Evolutionary conservation across 73 alveolate species (phyloP).

Genomic region (Symbiodinium pilosum): DNA sequence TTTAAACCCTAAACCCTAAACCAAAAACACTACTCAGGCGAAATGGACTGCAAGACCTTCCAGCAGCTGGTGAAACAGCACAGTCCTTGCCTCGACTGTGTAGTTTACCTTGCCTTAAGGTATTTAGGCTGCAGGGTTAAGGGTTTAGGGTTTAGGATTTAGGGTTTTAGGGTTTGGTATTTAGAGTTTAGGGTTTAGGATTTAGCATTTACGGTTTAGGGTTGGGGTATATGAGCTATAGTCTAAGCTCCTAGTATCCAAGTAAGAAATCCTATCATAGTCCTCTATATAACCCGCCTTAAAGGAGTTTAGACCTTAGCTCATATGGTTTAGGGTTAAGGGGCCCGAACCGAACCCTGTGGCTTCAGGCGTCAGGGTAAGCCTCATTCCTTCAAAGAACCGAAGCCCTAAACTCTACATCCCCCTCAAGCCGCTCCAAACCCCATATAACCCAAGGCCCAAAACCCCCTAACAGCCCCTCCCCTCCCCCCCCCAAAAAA

Average conservation of each 20-base stretch:
- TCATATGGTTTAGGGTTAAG: neutral
- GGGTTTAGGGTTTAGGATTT: neutral
- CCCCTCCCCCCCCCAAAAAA: too few relatives aligned
- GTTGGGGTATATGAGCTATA: neutral
- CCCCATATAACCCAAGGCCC: too few relatives aligned
- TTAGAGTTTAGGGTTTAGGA: neutral
- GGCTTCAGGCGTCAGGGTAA: neutral
- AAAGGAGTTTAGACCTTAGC: neutral
- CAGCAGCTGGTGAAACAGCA: conserved; percentile 75
- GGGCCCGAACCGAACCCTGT: neutral
- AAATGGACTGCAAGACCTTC: conserved; percentile 58
- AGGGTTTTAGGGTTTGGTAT: neutral
- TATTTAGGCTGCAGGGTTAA: neutral
- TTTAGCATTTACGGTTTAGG: neutral
- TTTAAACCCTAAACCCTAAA: neutral
- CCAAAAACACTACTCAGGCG: neutral
- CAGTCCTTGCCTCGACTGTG: conserved; percentile 3
- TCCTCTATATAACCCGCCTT: too few relatives aligned
- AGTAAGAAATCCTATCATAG: too few relatives aligned
- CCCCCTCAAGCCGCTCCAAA: too few relatives aligned
- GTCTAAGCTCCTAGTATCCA: neutral
- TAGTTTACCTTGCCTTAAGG: neutral
- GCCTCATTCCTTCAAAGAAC: too few relatives aligned
- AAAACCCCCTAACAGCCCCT: too few relatives aligned
- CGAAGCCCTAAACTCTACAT: too few relatives aligned